These are phyloP conservation scores for Clarkia xantiana DNA, from an alignment of 345 rosid species.

Conservation along the genomic window DNA sequence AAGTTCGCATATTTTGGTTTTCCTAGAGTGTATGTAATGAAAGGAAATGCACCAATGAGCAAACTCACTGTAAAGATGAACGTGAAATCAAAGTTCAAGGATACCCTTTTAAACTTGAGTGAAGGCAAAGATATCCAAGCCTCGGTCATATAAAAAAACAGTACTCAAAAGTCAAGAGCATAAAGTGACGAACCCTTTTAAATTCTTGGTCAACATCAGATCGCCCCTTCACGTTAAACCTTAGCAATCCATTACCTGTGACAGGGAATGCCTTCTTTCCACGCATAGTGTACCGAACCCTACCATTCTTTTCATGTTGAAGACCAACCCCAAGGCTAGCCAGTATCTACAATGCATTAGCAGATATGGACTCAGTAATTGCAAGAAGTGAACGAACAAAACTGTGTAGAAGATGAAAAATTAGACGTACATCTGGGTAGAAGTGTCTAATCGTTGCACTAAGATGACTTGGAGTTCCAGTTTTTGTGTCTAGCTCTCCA, in stretches of 20 bases:
- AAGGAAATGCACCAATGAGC: too few relatives aligned
- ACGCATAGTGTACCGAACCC: conserved; percentile 41
- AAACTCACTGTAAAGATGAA: too few relatives aligned
- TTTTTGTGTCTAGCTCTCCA: conserved; percentile 80
- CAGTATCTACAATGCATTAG: conserved; percentile 19
- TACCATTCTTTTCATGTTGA: conserved; percentile 55
- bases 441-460: conserved; percentile 59
- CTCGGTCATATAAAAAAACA: neutral
- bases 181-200: conserved; percentile 30
- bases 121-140: neutral
- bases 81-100: too few relatives aligned
- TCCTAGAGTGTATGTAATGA: too few relatives aligned
- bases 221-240: conserved; percentile 65
- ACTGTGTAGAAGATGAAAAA: neutral
- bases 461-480: conserved; percentile 44
- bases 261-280: conserved; percentile 71
- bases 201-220: conserved; percentile 62
- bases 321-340: conserved; percentile 64
- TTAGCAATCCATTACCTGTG: conserved; percentile 26
- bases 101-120: too few relatives aligned
- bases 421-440: conserved; percentile 41
- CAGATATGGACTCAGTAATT: neutral
- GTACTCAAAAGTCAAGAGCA: too few relatives aligned
- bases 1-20: neutral
- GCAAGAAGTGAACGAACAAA: neutral